Base-by-base conservation (phyloP, 2,329 filamentous ascomycete genomes). In the Beauveria asiatica region DNA sequence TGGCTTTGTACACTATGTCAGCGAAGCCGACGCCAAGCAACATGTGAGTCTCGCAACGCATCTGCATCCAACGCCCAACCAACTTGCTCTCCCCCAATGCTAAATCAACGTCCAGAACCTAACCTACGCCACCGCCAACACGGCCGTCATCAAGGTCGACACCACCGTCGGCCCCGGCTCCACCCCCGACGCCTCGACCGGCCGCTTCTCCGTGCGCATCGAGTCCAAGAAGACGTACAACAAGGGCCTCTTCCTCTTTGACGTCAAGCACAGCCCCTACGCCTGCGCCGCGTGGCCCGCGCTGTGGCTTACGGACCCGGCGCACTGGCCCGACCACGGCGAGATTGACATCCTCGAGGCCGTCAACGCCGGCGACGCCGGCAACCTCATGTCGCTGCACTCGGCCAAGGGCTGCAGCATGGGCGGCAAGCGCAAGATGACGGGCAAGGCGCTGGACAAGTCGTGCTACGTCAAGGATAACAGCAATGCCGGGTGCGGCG, bases 211-310 rank as follows among this genome's bases (percentile, higher is more conserved):
- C 0, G 83, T 87, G 16, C 83, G 85, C 16, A 73, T 87, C 60
- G 78, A 83, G 62, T 87, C 84, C 41, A 85, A 82, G 67, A 75
- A 70, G 49, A 80, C 80, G 49, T 88, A 86, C 70, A 71, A 83
- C 66, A 72, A 69, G n/a, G 85, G 85, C 0, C 79, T 88, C n/a
- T 88, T 87, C 72, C 74, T 88, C 66, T 88, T 88, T 66, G 84
- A 88, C 67, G 76, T 88, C 64, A 76, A 80, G 62, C 85, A 87
- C 71, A 82, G 81, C 0, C 85, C 85, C 0, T 82, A 77, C 65
- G 85, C 83, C 46, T 88, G 85, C 67, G 83, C 78, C 3, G 83
- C 80, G 23, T 88, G 83, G 86, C 83, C 84, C 2, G 80, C 86
- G 0, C 76, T 89, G 11, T 89, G 86, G 86, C 75, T 89, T 7